phyloP scores from a whole-genome alignment of 2,329 filamentous ascomycete genomes.

The Neonectria faginata region DNA sequence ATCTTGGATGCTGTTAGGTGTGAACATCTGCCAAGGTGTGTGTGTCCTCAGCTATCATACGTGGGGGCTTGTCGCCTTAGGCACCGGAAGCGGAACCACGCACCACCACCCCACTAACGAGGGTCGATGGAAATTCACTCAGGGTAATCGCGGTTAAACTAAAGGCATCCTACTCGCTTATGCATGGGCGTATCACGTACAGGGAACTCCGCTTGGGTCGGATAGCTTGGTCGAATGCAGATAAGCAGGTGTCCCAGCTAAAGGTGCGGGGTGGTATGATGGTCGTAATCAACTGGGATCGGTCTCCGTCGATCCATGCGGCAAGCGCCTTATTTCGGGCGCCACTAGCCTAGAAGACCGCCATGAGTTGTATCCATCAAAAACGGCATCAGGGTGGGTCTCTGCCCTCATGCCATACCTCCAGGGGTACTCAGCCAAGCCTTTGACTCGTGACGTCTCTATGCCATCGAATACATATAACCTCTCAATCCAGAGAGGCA shows the following conservation, averaged over 20 bases:
- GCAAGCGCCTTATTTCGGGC: background rate
- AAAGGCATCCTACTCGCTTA: background rate
- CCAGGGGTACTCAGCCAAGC: too few species aligned
- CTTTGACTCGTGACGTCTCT: too few species aligned
- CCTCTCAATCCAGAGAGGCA: too few species aligned
- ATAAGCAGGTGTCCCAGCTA: background rate
- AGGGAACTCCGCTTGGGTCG: background rate
- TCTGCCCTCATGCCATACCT: too few species aligned
- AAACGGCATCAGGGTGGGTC: too few species aligned
- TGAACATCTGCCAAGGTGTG: background rate
- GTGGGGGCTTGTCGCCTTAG: background rate
- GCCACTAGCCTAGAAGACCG: too few species aligned
- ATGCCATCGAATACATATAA: too few species aligned
- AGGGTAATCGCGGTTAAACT: background rate
- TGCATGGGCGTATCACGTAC: background rate
- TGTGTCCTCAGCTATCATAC: background rate
- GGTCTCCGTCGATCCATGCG: background rate
- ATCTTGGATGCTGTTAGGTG: constrained; percentile 1
- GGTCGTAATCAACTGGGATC: background rate
- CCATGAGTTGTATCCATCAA: too few species aligned
- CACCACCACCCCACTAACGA: background rate
- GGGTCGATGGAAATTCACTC: background rate
- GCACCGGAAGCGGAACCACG: background rate
- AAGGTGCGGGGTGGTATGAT: background rate
- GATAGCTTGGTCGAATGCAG: background rate